A percentile compares a stretch with the other conserved stretches of the same genome.
Conservation (phyloP, 352 stramenopile genomes). For the Pythium pyrilobum region DNA sequence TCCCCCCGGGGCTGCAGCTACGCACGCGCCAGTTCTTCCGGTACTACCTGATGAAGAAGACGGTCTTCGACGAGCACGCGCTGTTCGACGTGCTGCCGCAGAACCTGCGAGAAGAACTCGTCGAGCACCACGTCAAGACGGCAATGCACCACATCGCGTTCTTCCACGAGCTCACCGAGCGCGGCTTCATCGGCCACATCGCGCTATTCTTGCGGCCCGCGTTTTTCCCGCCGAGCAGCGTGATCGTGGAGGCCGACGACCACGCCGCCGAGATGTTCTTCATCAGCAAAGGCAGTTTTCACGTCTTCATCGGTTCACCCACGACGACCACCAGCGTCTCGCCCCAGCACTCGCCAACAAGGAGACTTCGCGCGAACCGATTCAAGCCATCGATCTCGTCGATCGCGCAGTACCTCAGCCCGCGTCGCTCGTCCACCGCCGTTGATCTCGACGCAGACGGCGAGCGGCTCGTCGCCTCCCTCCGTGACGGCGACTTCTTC, state of each 20-base stretch:
- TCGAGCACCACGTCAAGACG: constrained; percentile 17
- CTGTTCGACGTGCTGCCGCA: constrained; percentile 13
- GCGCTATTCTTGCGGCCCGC: constrained; percentile 10
- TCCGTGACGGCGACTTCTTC: constrained; percentile 49
- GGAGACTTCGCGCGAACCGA: background rate
- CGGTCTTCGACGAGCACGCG: constrained; percentile 30
- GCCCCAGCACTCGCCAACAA: background rate
- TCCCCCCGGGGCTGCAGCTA: constrained; percentile 29
- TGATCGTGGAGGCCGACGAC: constrained; percentile 10
- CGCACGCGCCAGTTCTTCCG: constrained; percentile 27
- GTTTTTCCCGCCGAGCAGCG: constrained; percentile 9
- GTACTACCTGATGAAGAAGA: constrained; percentile 34
- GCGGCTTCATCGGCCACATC: constrained; percentile 13
- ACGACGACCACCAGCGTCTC: background rate
- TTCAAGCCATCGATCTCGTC: background rate
- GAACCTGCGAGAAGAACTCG: constrained; percentile 13
- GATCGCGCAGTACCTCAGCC: background rate
- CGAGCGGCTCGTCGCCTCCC: background rate
- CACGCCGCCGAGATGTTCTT: constrained; percentile 13
- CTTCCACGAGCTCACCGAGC: constrained; percentile 13
- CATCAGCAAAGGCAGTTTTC: constrained; percentile 13
- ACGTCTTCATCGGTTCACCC: background rate
- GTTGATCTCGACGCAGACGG: background rate
- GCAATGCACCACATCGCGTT: constrained; percentile 12
- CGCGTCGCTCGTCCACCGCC: background rate